phyloP scores from a whole-genome alignment of 192 early-diverging fungal genomes.

The Coemansia sp. region DNA sequence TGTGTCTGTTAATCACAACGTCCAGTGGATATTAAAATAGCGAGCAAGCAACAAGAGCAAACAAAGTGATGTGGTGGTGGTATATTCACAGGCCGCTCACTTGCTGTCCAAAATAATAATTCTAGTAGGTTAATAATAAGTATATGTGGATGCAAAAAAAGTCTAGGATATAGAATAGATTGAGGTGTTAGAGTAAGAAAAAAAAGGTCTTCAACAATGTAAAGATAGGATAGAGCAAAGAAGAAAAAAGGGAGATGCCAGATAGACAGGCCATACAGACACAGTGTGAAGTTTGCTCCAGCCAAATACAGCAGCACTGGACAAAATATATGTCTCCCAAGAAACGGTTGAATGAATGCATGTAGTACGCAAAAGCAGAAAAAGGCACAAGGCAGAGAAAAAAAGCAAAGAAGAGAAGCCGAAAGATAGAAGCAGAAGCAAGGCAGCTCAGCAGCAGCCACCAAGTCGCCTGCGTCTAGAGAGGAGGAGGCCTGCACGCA shows the following conservation, averaged over 20 bases:
- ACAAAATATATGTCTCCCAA: neutral
- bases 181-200: neutral
- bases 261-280: neutral
- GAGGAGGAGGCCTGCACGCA: neutral
- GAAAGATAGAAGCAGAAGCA: neutral
- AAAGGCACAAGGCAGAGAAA: neutral
- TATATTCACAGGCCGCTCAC: neutral
- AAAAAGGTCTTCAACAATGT: constrained; percentile 1
- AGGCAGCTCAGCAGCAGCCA: too few species aligned
- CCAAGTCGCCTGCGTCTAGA: too few species aligned
- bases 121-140: neutral
- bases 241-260: neutral
- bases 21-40: neutral
- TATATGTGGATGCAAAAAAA: neutral
- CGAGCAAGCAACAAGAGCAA: neutral
- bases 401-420: neutral
- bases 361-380: neutral
- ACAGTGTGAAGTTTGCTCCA: neutral
- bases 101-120: neutral
- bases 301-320: constrained; percentile 10
- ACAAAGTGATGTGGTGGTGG: neutral
- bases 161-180: constrained; percentile 3
- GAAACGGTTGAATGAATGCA: constrained; percentile 1
- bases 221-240: constrained; percentile 2
- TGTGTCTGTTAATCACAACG: neutral